Percentiles rank a stretch among this genome's conserved stretches.
Conservation (phyloP, 2,329 filamentous ascomycete genomes). For the Camillea tinctor region DNA sequence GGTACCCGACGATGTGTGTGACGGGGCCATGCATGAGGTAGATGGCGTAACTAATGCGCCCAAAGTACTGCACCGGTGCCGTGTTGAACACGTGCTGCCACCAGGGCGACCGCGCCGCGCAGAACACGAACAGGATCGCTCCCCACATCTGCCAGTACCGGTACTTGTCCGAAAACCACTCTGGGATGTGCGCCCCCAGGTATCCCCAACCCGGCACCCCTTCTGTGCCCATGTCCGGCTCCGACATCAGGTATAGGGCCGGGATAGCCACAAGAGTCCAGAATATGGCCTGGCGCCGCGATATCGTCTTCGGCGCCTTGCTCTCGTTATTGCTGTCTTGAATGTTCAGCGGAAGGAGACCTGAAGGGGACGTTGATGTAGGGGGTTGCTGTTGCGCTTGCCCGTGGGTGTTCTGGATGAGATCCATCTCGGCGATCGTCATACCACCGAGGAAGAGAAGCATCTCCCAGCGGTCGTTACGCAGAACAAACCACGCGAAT, state of each 20-base stretch:
- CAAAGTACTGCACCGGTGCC: conserved; percentile 54
- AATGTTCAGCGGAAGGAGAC: background rate
- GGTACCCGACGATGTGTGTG: conserved; percentile 53
- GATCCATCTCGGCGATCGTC: conserved; percentile 54
- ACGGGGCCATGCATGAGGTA: conserved; percentile 62
- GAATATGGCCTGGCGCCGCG: conserved; percentile 23
- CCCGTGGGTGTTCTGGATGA: conserved; percentile 46
- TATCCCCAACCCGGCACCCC: conserved; percentile 51
- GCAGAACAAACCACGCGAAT: conserved; percentile 45
- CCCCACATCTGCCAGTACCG: conserved; percentile 58
- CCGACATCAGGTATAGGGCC: conserved; percentile 53
- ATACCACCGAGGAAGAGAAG: conserved; percentile 55
- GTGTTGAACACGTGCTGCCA: conserved; percentile 53
- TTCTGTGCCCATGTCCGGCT: conserved; percentile 41
- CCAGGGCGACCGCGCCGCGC: conserved; percentile 44
- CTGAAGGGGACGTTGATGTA: conserved; percentile 18
- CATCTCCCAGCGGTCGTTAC: conserved; percentile 53
- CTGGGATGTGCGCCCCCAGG: conserved; percentile 47
- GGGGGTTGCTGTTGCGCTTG: conserved; percentile 8
- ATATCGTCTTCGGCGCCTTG: conserved; percentile 1
- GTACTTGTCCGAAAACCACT: conserved; percentile 49
- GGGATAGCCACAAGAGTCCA: conserved; percentile 45
- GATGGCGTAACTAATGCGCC: conserved; percentile 58
- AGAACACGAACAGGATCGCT: conserved; percentile 50
- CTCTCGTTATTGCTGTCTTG: background rate